phyloP scores from a whole-genome alignment of 805 yeast genomes.

The Kodamaea leandrae region DNA sequence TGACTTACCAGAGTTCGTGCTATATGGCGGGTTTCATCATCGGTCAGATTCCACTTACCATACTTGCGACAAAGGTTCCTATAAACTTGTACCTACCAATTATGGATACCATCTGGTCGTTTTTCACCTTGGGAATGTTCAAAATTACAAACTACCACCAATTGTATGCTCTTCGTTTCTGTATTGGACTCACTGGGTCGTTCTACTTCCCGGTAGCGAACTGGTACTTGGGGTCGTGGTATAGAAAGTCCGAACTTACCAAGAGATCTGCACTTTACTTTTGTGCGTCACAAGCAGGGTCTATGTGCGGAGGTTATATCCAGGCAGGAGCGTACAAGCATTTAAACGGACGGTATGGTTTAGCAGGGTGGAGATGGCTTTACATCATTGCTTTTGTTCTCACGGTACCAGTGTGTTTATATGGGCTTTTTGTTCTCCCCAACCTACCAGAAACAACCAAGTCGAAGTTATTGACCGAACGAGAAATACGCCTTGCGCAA shows the following conservation, averaged over 20 bases:
- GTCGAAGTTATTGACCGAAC: slow-evolving; percentile 8
- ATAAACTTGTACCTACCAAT: slow-evolving; percentile 21
- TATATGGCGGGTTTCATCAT: slow-evolving; percentile 23
- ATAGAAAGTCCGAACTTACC: slow-evolving; percentile 28
- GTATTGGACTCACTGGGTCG: slow-evolving; percentile 21
- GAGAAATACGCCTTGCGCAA: slow-evolving; percentile 11
- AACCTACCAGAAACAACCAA: slow-evolving; percentile 9
- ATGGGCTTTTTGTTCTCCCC: slow-evolving; percentile 11
- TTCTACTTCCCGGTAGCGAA: slow-evolving; percentile 12
- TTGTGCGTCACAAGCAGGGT: slow-evolving; percentile 8
- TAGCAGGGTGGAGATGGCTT: slow-evolving; percentile 20
- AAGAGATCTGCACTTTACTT: slow-evolving; percentile 12
- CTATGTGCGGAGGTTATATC: slow-evolving; percentile 12
- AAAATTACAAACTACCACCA: slow-evolving; percentile 18
- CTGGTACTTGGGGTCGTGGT: slow-evolving; percentile 48
- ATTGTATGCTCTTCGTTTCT: slow-evolving; percentile 21
- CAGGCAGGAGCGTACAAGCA: slow-evolving; percentile 15
- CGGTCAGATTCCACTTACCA: slow-evolving; percentile 24
- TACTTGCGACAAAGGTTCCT: slow-evolving; percentile 20
- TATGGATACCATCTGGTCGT: slow-evolving; percentile 22
- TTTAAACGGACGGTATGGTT: slow-evolving; percentile 15
- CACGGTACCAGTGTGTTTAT: slow-evolving; percentile 16
- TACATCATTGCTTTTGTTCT: slow-evolving; percentile 17
- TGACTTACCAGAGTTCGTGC: slow-evolving; percentile 21
- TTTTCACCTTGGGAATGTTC: slow-evolving; percentile 19